Evolutionary conservation across 352 stramenopile species (phyloP).

Genomic region (Phytophthora pistaciae): DNA sequence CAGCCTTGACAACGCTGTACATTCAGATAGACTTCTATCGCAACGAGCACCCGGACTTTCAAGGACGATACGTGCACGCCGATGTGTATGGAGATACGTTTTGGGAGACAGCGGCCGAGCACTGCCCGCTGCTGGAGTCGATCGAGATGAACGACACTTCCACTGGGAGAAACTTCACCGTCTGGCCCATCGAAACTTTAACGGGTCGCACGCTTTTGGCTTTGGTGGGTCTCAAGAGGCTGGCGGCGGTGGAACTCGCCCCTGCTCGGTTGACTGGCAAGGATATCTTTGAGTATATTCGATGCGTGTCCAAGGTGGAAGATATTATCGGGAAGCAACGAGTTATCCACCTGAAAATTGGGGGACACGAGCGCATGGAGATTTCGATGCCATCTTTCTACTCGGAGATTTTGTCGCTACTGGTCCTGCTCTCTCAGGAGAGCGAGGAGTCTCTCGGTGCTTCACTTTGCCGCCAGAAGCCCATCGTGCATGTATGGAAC

Average conservation of each 20-base stretch:
- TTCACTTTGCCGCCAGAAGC: not conserved
- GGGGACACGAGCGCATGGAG: not conserved
- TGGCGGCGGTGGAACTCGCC: not conserved
- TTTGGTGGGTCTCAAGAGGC: conserved; percentile 2
- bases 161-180: not conserved
- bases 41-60: not conserved
- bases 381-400: conserved; percentile 4
- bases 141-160: conserved; percentile 10
- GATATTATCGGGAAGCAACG: not conserved
- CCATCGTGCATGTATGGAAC: not conserved
- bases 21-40: conserved; percentile 2
- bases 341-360: not conserved
- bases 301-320: not conserved
- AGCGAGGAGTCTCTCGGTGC: conserved; percentile 1
- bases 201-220: not conserved
- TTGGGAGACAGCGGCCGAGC: conserved; percentile 3
- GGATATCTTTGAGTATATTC: conserved; percentile 3
- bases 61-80: conserved; percentile 3
- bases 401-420: not conserved
- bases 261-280: conserved; percentile 4
- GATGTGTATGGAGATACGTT: conserved; percentile 9
- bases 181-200: not conserved
- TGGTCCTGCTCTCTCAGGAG: not conserved
- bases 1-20: not conserved
- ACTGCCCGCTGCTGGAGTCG: conserved; percentile 1